Percentiles rank a stretch among this genome's conserved stretches.
These are phyloP conservation scores for Termitomyces sp. DNA, from an alignment of 768 basidiomycete species.

Conservation along the genomic window DNA sequence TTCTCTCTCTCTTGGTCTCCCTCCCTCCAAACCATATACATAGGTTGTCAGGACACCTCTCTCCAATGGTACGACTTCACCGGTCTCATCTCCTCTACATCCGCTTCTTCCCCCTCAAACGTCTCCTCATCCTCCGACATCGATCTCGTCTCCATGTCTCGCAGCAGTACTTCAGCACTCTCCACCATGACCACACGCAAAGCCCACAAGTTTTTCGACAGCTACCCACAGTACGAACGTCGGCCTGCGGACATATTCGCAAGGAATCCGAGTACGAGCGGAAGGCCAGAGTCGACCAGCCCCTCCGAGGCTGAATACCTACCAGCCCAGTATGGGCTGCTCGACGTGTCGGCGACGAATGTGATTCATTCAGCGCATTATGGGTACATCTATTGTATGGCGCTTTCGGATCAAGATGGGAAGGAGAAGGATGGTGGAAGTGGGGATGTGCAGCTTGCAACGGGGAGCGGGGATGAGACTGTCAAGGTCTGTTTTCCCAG, in stretches of 20 bases:
- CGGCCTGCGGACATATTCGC: slow-evolving; percentile 65
- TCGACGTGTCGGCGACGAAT: slow-evolving; percentile 61
- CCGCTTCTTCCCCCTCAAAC: slow-evolving; percentile 6
- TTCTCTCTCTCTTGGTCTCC: slow-evolving; percentile 82
- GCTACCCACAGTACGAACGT: slow-evolving; percentile 70
- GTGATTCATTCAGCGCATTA: slow-evolving; percentile 89
- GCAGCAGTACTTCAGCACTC: slow-evolving; percentile 33
- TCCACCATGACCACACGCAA: slow-evolving; percentile 29
- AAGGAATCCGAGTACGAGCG: slow-evolving; percentile 38
- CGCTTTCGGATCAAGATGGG: slow-evolving; percentile 22
- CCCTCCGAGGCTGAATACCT: slow-evolving; percentile 24
- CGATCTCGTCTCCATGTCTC: slow-evolving; percentile 11
- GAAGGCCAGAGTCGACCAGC: slow-evolving; percentile 17
- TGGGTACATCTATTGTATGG: slow-evolving; percentile 90
- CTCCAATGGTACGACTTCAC: slow-evolving; percentile 81
- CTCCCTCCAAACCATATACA: slow-evolving; percentile 62
- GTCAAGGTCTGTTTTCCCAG: slow-evolving; percentile 57
- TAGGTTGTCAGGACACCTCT: slow-evolving; percentile 92
- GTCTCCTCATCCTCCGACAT: slow-evolving; percentile 7
- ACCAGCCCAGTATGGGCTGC: slow-evolving; percentile 28
- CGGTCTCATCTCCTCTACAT: slow-evolving; percentile 10
- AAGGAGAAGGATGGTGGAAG: slow-evolving; percentile 5
- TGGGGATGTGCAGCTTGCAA: slow-evolving; percentile 50
- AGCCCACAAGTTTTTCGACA: slow-evolving; percentile 90
- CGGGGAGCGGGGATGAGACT: slow-evolving; percentile 87